Conservation (phyloP, 2,329 filamentous ascomycete species). For the Chaetomium globosum region DNA sequence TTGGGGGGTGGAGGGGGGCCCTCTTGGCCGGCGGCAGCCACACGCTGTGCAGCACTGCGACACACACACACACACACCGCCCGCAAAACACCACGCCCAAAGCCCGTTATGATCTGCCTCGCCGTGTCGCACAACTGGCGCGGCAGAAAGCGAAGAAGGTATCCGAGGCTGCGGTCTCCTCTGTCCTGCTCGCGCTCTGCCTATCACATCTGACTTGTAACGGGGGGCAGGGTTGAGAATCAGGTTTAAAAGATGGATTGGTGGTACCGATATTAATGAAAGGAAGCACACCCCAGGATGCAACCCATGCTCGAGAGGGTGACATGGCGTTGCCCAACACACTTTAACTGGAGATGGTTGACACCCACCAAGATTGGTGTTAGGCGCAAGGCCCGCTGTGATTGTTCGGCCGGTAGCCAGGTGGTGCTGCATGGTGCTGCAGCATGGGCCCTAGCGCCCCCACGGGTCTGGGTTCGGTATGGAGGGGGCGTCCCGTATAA, state of each 20-base stretch:
- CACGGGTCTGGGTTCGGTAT: slow-evolving; percentile 25
- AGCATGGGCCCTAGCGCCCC: slow-evolving; percentile 24
- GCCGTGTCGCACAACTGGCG: slow-evolving; percentile 26
- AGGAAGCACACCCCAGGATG: slow-evolving; percentile 28
- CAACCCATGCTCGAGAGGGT: slow-evolving; percentile 29
- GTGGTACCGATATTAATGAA: slow-evolving; percentile 23
- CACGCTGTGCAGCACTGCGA: slow-evolving; percentile 14
- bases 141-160: slow-evolving; percentile 7
- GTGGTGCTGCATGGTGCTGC: slow-evolving; percentile 25
- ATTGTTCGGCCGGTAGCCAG: slow-evolving; percentile 29
- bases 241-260: slow-evolving; percentile 24
- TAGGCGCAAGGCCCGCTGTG: slow-evolving; percentile 14
- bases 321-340: slow-evolving; percentile 30
- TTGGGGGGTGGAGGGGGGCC: background rate
- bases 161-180: background rate
- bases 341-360: slow-evolving; percentile 21
- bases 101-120: slow-evolving; percentile 22
- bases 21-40: slow-evolving; percentile 17
- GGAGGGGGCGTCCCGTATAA: slow-evolving; percentile 17
- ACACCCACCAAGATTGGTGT: slow-evolving; percentile 8
- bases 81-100: slow-evolving; percentile 1
- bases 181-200: background rate
- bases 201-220: slow-evolving; percentile 9
- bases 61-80: slow-evolving; percentile 9
- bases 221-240: slow-evolving; percentile 19